These are phyloP conservation scores for Fimicolochytrium jonesii DNA, from an alignment of 192 early-diverging fungal species.

Conservation along the genomic window DNA sequence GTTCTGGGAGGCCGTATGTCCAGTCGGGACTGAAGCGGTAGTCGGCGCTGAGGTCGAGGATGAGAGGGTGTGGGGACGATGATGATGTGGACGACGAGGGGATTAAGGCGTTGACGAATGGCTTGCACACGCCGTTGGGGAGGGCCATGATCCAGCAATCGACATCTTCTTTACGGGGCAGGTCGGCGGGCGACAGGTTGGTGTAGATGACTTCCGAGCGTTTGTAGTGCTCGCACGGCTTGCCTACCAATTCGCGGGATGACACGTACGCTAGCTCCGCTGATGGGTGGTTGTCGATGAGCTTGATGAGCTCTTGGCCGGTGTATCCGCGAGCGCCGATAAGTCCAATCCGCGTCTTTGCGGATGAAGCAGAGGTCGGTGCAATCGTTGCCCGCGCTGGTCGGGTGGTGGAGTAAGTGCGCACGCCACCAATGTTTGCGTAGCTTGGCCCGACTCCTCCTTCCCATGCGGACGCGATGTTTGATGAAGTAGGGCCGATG, in stretches of 20 bases:
- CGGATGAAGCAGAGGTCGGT: not conserved
- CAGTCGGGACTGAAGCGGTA: conserved; percentile 84
- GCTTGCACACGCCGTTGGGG: conserved; percentile 89
- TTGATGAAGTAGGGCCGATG: conserved; percentile 9
- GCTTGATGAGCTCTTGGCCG: conserved; percentile 87
- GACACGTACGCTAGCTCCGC: conserved; percentile 84
- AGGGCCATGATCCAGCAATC: conserved; percentile 96
- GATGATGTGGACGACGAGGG: not conserved
- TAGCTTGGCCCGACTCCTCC: no score
- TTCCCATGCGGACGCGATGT: conserved; percentile 12
- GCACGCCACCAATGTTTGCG: not conserved
- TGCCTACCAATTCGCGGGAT: conserved; percentile 91
- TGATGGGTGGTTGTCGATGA: conserved; percentile 79
- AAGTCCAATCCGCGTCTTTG: conserved; percentile 60
- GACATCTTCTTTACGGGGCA: conserved; percentile 65
- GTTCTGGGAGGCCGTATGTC: conserved; percentile 72
- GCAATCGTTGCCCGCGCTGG: not conserved
- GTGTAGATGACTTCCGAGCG: conserved; percentile 69
- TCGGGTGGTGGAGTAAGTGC: conserved; percentile 12
- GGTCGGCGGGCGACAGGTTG: conserved; percentile 68
- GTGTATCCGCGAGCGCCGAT: conserved; percentile 98
- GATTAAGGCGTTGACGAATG: conserved; percentile 81
- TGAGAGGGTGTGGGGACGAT: conserved; percentile 51
- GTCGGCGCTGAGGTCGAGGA: conserved; percentile 90
- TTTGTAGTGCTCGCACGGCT: conserved; percentile 73